A percentile compares a stretch with the other conserved stretches of the same genome.
Evolutionary conservation across 176 grass and related monocot genomes (phyloP).

Genomic region (Carex scoparia): DNA sequence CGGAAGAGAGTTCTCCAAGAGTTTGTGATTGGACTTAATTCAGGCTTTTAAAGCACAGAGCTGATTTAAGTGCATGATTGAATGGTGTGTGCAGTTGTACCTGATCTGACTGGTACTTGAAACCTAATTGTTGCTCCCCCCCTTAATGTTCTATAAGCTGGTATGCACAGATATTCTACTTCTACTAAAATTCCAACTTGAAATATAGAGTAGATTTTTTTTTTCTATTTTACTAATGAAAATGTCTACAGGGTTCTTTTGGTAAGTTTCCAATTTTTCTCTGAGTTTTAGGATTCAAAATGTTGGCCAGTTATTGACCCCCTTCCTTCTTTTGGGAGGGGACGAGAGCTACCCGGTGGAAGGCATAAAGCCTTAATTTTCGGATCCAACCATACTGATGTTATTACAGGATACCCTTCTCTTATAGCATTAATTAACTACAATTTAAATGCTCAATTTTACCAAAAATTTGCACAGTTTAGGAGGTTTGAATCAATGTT

Average conservation of each 20-base stretch:
- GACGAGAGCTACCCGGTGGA: conserved; percentile 79
- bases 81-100: not conserved
- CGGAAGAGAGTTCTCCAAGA: too few relatives aligned
- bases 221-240: not conserved
- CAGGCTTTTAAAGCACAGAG: not conserved
- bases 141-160: not conserved
- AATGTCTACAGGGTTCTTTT: not conserved
- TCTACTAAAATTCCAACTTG: not conserved
- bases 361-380: conserved; percentile 87
- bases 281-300: conserved; percentile 49
- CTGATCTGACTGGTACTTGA: not conserved
- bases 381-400: conserved; percentile 75
- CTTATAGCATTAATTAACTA: not conserved
- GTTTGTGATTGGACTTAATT: not conserved
- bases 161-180: not conserved
- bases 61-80: not conserved
- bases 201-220: not conserved
- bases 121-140: not conserved
- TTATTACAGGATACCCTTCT: conserved; percentile 69
- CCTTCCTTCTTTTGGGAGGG: conserved; percentile 85
- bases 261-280: not conserved
- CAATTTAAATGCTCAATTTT: not conserved
- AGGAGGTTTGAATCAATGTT: not conserved
- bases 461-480: not conserved
- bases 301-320: conserved; percentile 75